phyloP scores from a whole-genome alignment of 208 protist species.

The Leishmania amazonensis region DNA sequence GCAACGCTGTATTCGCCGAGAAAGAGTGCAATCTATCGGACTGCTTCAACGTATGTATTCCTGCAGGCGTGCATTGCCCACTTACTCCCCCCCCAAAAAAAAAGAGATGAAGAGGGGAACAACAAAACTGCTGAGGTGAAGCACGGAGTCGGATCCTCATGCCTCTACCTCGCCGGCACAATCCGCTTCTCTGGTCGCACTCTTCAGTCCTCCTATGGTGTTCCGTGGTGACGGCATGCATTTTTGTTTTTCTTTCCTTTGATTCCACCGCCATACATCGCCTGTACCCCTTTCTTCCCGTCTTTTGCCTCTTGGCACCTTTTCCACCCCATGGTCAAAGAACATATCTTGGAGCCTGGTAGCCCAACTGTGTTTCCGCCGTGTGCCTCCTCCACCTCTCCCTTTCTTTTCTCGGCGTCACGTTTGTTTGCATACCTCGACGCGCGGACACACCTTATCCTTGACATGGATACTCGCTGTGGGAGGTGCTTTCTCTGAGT shows the following conservation, averaged over 20 bases:
- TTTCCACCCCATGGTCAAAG: neutral
- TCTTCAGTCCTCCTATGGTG: neutral
- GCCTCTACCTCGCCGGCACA: neutral
- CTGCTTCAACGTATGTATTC: neutral
- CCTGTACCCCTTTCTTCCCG: neutral
- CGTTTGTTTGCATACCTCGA: neutral
- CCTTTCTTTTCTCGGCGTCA: slow-evolving; percentile 17
- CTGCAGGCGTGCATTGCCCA: neutral
- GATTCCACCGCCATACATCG: neutral
- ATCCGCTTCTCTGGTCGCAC: neutral
- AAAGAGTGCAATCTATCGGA: neutral
- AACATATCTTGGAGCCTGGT: neutral
- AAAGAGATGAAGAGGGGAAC: neutral
- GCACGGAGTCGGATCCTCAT: neutral
- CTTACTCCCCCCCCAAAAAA: neutral
- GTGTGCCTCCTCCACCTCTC: neutral
- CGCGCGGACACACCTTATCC: neutral
- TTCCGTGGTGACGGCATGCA: neutral
- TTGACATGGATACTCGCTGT: neutral
- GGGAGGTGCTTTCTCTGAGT: neutral
- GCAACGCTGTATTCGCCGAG: neutral
- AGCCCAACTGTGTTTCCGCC: neutral
- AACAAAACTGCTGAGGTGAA: neutral
- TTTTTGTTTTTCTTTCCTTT: neutral
- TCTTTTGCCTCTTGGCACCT: neutral